These are phyloP conservation scores for Cladosporium sp. DNA, from an alignment of 2,329 filamentous ascomycete genomes.

Conservation along the genomic window DNA sequence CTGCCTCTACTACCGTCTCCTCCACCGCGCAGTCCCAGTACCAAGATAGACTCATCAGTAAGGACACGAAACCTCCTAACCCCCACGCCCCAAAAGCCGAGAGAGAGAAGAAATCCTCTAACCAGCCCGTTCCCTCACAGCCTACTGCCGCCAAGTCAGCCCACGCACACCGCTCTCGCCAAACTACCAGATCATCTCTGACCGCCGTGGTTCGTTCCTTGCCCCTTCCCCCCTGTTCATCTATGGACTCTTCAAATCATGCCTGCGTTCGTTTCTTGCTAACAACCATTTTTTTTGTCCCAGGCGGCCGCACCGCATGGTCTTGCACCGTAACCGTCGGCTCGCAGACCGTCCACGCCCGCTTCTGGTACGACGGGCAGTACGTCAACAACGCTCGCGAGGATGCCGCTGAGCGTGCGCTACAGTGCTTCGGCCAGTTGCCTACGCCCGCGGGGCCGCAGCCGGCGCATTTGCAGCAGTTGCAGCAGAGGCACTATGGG, in stretches of 20 bases:
- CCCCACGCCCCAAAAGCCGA: background rate
- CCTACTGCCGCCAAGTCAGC: conserved; percentile 16
- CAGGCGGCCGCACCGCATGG: conserved; percentile 89
- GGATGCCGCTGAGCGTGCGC: conserved; percentile 83
- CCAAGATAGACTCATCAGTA: conserved; percentile 38
- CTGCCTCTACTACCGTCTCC: conserved; percentile 4
- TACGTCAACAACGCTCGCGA: conserved; percentile 85
- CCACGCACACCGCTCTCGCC: conserved; percentile 16
- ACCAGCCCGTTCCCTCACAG: background rate
- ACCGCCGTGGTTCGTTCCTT: conserved; percentile 64
- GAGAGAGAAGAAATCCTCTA: background rate
- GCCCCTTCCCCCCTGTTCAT: background rate
- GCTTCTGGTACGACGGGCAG: conserved; percentile 89
- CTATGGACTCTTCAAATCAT: background rate
- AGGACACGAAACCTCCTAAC: conserved; percentile 10
- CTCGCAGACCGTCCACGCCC: conserved; percentile 65
- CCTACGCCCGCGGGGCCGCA: conserved; percentile 27
- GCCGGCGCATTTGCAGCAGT: conserved; percentile 27
- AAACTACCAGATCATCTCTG: conserved; percentile 68
- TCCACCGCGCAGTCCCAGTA: conserved; percentile 27
- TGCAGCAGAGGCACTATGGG: conserved; percentile 25
- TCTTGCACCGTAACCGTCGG: conserved; percentile 76
- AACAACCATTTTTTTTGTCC: background rate
- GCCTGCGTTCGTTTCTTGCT: background rate
- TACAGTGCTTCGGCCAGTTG: conserved; percentile 54